Percentiles rank a stretch among this genome's conserved stretches.
Conservation (phyloP, 2,329 filamentous ascomycete species). For the Sarocladium kiliense region DNA sequence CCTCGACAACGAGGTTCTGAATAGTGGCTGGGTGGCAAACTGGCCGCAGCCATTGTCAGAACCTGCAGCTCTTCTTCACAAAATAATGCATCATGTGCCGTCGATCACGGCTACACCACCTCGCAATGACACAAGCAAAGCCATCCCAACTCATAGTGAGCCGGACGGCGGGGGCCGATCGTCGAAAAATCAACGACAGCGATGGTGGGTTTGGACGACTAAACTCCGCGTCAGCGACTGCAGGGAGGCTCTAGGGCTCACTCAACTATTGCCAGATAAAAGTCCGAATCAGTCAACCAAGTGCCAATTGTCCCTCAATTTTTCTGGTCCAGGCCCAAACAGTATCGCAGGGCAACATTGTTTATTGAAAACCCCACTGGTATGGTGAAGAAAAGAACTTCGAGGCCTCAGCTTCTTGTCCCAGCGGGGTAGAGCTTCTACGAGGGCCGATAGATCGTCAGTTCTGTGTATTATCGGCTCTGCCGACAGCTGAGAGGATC, state of each 20-base stretch:
- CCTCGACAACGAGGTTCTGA: not conserved
- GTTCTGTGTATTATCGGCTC: not conserved
- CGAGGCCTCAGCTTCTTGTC: not conserved
- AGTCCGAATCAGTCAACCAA: not conserved
- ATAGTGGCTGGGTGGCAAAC: conserved; percentile 6
- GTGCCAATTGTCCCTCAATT: not conserved
- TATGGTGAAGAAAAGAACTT: not conserved
- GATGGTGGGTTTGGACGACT: not conserved
- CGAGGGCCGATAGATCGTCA: not conserved
- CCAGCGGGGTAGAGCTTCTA: not conserved
- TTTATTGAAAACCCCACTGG: conserved; percentile 3
- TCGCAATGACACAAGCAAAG: conserved; percentile 4
- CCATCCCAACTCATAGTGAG: not conserved
- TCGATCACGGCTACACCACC: not conserved
- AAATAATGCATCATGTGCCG: not conserved
- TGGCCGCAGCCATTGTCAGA: not conserved
- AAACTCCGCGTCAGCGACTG: not conserved
- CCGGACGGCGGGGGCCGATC: not conserved
- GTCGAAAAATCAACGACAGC: not conserved
- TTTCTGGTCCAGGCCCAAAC: not conserved
- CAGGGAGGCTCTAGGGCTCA: conserved; percentile 5
- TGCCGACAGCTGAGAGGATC: not conserved
- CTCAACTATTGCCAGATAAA: conserved; percentile 3
- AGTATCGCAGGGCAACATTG: not conserved
- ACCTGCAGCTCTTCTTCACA: not conserved